phyloP scores from a whole-genome alignment of 2,329 filamentous ascomycete species.

The Stachybotrys chlorohalonatus region DNA sequence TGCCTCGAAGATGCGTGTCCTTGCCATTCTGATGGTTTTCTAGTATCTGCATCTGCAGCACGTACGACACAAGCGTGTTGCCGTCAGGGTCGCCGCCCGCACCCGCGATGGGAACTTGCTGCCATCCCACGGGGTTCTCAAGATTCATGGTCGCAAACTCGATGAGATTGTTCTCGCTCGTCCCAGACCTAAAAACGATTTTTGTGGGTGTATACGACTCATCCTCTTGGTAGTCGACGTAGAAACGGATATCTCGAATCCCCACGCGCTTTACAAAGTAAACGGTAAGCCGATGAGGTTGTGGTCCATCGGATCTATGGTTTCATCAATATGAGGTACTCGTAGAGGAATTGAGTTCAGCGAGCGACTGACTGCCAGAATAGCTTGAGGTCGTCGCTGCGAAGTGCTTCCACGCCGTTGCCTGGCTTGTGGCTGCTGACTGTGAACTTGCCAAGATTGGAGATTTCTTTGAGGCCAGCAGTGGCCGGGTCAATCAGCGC shows the following conservation, averaged over 20 bases:
- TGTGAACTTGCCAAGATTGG: slow-evolving; percentile 73
- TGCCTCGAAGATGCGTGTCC: slow-evolving; percentile 89
- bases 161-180: slow-evolving; percentile 82
- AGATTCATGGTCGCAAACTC: slow-evolving; percentile 78
- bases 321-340: not conserved
- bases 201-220: slow-evolving; percentile 96
- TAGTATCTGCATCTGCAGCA: slow-evolving; percentile 81
- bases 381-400: slow-evolving; percentile 60
- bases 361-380: slow-evolving; percentile 65
- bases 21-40: slow-evolving; percentile 99
- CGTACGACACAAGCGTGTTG: slow-evolving; percentile 75
- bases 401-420: slow-evolving; percentile 67
- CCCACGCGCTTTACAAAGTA: slow-evolving; percentile 79
- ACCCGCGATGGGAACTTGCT: slow-evolving; percentile 61
- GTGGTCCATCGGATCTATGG: slow-evolving; percentile 66
- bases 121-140: slow-evolving; percentile 77
- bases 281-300: slow-evolving; percentile 73
- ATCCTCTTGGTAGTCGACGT: slow-evolving; percentile 84
- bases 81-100: slow-evolving; percentile 53
- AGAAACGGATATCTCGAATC: slow-evolving; percentile 70
- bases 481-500: slow-evolving; percentile 43
- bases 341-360: not conserved
- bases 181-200: slow-evolving; percentile 82
- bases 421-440: slow-evolving; percentile 76
- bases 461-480: slow-evolving; percentile 67